These are phyloP conservation scores for Rhizopus stolonifer DNA, from an alignment of 371 early-diverging fungal species.

Conservation along the genomic window DNA sequence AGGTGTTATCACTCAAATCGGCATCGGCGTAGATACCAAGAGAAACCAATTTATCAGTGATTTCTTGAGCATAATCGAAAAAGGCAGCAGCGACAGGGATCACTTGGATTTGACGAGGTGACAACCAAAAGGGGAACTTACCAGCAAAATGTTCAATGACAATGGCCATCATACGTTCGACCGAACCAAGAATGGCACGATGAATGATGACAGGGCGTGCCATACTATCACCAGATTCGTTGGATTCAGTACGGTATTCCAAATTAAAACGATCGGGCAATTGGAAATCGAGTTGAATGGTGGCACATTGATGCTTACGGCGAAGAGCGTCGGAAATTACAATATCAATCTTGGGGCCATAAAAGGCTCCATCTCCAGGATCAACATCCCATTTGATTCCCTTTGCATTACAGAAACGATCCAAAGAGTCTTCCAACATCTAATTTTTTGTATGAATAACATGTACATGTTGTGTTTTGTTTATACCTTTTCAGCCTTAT, in stretches of 20 bases:
- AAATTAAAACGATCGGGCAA: constrained; percentile 89
- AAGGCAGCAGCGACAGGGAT: constrained; percentile 76
- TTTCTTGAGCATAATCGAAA: constrained; percentile 42
- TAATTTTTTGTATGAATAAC: constrained; percentile 6
- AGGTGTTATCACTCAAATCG: constrained; percentile 82
- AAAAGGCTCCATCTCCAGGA: constrained; percentile 99
- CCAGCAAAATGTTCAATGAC: constrained; percentile 89
- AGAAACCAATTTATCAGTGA: constrained; percentile 50
- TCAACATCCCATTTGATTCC: constrained; percentile 85
- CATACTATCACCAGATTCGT: constrained; percentile 45
- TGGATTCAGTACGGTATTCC: constrained; percentile 75
- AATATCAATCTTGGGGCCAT: constrained; percentile 99
- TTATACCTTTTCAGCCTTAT: constrained; percentile 84
- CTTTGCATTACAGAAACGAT: constrained; percentile 58
- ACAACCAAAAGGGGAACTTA: constrained; percentile 99
- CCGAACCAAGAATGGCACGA: constrained; percentile 90
- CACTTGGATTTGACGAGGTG: constrained; percentile 94
- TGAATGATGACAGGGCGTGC: constrained; percentile 94
- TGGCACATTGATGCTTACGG: constrained; percentile 97
- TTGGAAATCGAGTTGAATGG: constrained; percentile 98
- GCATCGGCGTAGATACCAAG: constrained; percentile 87
- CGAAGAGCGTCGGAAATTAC: constrained; percentile 93
- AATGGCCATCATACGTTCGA: constrained; percentile 96
- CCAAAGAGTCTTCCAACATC: constrained; percentile 79
- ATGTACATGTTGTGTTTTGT: constrained; percentile 20